Evolutionary conservation across 192 early-diverging fungal genomes (phyloP).

Genomic region (Backusella parvicylindrica): DNA sequence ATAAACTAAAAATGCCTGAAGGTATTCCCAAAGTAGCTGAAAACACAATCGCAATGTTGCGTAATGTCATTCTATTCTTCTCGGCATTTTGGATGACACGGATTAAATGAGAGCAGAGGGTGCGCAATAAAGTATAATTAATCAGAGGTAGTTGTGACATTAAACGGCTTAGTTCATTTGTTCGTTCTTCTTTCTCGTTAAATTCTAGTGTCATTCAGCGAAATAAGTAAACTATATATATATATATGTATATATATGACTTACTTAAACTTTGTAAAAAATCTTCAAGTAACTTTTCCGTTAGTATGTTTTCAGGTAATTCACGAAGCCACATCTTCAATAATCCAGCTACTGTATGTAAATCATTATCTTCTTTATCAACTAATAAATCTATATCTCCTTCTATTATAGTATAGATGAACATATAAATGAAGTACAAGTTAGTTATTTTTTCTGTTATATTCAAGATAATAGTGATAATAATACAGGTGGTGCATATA

Average conservation of each 20-base stretch:
- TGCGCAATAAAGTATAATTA: conserved; percentile 88
- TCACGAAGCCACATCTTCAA: conserved; percentile 93
- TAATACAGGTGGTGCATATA: neutral
- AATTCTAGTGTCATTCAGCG: conserved; percentile 53
- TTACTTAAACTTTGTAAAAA: conserved; percentile 79
- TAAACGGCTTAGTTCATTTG: conserved; percentile 76
- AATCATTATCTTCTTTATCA: conserved; percentile 68
- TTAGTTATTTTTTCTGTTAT: neutral
- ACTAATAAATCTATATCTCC: conserved; percentile 73
- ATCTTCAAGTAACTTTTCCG: conserved; percentile 70
- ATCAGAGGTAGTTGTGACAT: conserved; percentile 73
- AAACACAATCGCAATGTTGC: conserved; percentile 96
- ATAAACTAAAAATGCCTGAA: conserved; percentile 85
- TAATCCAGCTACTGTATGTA: conserved; percentile 89
- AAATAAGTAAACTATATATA: neutral
- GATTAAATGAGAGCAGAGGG: conserved; percentile 86
- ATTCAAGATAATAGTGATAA: neutral
- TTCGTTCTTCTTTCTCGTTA: conserved; percentile 69
- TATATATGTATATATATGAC: neutral
- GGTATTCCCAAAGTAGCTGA: conserved; percentile 93
- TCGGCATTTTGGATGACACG: conserved; percentile 80
- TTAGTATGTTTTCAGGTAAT: conserved; percentile 84
- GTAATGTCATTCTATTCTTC: conserved; percentile 94
- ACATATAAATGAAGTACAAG: neutral
- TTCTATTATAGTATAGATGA: conserved; percentile 32